Evolutionary conservation across 768 basidiomycete genomes (phyloP).

Genomic region (Tylopilus subfusipes): DNA sequence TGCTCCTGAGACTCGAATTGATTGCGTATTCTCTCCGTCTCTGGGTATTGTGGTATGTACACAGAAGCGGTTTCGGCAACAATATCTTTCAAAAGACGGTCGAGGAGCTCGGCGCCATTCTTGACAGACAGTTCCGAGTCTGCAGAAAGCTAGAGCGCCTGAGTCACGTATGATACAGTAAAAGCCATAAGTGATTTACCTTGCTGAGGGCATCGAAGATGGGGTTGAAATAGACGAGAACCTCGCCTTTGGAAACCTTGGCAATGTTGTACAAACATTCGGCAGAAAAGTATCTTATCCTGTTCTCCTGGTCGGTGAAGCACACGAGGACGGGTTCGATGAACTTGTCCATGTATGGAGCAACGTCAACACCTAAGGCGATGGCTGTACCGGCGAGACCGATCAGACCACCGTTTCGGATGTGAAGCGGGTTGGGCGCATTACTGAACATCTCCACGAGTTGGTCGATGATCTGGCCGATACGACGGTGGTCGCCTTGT

Average conservation of each 20-base stretch:
- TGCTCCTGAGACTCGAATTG: constrained; percentile 40
- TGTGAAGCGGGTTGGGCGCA: constrained; percentile 75
- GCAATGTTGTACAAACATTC: constrained; percentile 98
- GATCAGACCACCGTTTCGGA: constrained; percentile 92
- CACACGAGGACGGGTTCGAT: constrained; percentile 84
- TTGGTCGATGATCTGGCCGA: constrained; percentile 87
- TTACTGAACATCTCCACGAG: constrained; percentile 92
- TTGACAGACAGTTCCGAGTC: constrained; percentile 96
- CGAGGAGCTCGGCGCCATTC: constrained; percentile 96
- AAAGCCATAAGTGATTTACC: constrained; percentile 42
- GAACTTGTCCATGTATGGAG: constrained; percentile 93
- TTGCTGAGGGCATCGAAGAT: constrained; percentile 98
- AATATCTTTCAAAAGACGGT: constrained; percentile 96
- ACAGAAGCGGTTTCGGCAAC: constrained; percentile 95
- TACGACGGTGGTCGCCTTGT: constrained; percentile 76
- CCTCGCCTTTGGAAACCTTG: constrained; percentile 95
- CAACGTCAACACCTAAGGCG: constrained; percentile 88
- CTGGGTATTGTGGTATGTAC: constrained; percentile 85
- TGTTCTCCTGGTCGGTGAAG: constrained; percentile 91
- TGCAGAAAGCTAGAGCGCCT: constrained; percentile 71
- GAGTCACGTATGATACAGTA: constrained; percentile 7
- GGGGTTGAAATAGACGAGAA: constrained; percentile 95
- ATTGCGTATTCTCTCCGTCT: constrained; percentile 63
- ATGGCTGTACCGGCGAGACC: constrained; percentile 97
- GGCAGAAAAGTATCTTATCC: constrained; percentile 95